Percentiles rank a stretch among this genome's conserved stretches.
phyloP scores from a whole-genome alignment of 176 grass and related monocot species.

The Puccinellia tenuiflora region DNA sequence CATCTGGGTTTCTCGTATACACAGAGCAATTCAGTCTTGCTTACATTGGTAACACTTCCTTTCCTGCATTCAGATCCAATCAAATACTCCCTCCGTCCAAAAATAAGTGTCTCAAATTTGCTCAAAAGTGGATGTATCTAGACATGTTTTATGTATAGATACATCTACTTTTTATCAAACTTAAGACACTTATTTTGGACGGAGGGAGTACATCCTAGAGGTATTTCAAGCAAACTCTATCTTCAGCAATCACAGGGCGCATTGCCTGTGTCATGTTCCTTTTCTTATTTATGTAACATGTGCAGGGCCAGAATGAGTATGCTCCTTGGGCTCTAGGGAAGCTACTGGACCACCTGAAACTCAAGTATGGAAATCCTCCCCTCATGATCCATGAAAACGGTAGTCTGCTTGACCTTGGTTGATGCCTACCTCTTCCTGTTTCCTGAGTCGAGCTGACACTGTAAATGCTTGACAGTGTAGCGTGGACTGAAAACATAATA shows the following conservation, averaged over 20 bases:
- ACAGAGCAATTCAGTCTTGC: neutral
- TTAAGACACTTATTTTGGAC: no score
- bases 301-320: neutral
- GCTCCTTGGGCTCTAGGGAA: slow-evolving; percentile 59
- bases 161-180: no score
- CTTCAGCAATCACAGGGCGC: no score
- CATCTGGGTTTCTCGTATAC: neutral
- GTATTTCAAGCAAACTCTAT: neutral
- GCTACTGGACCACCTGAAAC: slow-evolving; percentile 55
- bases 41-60: neutral
- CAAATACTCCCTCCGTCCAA: no score
- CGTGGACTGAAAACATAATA: no score
- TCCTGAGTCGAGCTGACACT: neutral
- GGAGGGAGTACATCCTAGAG: neutral
- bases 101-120: no score
- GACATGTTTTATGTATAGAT: no score
- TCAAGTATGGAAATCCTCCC: slow-evolving; percentile 57
- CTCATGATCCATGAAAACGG: slow-evolving; percentile 74
- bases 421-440: neutral
- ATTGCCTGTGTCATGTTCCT: neutral
- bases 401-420: neutral
- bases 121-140: no score
- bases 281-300: neutral
- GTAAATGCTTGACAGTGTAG: neutral
- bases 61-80: slow-evolving; percentile 2